Conservation (phyloP, 495 filamentous ascomycete species). For the Penicillium lagena region DNA sequence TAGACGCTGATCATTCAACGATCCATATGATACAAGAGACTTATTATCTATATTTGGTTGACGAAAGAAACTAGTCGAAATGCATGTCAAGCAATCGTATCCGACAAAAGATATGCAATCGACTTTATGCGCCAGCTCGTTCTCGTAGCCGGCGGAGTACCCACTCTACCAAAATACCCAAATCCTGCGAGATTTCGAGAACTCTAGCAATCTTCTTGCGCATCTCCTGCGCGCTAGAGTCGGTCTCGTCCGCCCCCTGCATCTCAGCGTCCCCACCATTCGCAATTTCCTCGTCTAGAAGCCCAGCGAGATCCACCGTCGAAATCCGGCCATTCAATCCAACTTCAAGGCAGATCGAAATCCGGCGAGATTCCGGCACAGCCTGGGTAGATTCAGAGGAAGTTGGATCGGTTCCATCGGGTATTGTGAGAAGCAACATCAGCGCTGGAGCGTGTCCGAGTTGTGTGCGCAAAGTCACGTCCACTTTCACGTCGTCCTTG, state of each 20-base stretch:
- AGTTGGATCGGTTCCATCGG: not conserved
- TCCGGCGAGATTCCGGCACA: slow-evolving; percentile 9
- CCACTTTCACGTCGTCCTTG: slow-evolving; percentile 30
- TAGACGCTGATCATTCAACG: no score
- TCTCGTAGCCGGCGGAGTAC: slow-evolving; percentile 28
- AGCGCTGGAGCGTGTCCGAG: slow-evolving; percentile 37
- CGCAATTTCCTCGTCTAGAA: slow-evolving; percentile 13
- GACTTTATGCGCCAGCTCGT: slow-evolving; percentile 15
- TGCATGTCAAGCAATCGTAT: not conserved
- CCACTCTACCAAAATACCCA: slow-evolving; percentile 57
- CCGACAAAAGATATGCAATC: slow-evolving; percentile 9
- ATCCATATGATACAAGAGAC: no score
- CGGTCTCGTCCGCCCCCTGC: slow-evolving; percentile 16
- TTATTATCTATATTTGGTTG: no score
- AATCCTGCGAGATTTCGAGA: slow-evolving; percentile 43
- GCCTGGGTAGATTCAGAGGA: not conserved
- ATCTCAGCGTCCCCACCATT: slow-evolving; percentile 13
- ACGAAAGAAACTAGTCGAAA: not conserved
- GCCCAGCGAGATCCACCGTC: slow-evolving; percentile 30
- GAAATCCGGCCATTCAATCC: slow-evolving; percentile 54
- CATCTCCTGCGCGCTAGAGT: slow-evolving; percentile 25
- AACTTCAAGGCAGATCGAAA: slow-evolving; percentile 49
- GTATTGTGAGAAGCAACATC: slow-evolving; percentile 31
- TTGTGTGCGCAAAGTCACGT: slow-evolving; percentile 39
- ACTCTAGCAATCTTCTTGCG: slow-evolving; percentile 32